These are phyloP conservation scores for Mortierella sp. DNA, from an alignment of 371 early-diverging fungal species.

Conservation along the genomic window DNA sequence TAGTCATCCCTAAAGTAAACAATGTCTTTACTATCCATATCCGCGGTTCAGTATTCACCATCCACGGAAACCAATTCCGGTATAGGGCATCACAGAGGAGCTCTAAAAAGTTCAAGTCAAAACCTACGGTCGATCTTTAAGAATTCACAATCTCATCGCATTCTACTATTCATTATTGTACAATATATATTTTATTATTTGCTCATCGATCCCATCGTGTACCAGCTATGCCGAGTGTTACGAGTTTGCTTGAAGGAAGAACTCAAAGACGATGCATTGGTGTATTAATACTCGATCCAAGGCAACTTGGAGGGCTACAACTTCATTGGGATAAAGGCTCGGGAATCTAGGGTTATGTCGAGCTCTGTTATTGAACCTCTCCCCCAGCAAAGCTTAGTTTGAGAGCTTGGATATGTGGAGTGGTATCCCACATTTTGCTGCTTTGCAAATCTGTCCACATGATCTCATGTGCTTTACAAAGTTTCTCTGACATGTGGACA, in stretches of 20 bases:
- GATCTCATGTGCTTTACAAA: constrained; percentile 12
- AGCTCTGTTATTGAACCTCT: no score
- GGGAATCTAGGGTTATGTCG: no score
- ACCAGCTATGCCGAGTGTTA: no score
- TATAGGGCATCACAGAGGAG: constrained; percentile 84
- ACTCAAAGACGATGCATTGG: no score
- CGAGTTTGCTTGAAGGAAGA: no score
- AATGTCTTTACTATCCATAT: constrained; percentile 77
- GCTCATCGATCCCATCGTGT: no score
- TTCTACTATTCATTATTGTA: background rate
- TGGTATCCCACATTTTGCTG: background rate
- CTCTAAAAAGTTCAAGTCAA: constrained; percentile 89
- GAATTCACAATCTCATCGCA: background rate
- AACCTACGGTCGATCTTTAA: constrained; percentile 82
- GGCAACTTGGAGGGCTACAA: no score
- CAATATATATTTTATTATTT: background rate
- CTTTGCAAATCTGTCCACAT: background rate
- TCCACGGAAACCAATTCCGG: constrained; percentile 88
- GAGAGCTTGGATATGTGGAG: background rate
- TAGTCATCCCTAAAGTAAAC: constrained; percentile 84
- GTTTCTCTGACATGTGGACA: background rate
- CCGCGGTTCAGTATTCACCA: constrained; percentile 61
- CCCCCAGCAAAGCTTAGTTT: no score
- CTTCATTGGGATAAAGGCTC: no score
- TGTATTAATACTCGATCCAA: no score